Evolutionary conservation across 768 basidiomycete species (phyloP).

Genomic region (Pulveroboletus ravenelii): DNA sequence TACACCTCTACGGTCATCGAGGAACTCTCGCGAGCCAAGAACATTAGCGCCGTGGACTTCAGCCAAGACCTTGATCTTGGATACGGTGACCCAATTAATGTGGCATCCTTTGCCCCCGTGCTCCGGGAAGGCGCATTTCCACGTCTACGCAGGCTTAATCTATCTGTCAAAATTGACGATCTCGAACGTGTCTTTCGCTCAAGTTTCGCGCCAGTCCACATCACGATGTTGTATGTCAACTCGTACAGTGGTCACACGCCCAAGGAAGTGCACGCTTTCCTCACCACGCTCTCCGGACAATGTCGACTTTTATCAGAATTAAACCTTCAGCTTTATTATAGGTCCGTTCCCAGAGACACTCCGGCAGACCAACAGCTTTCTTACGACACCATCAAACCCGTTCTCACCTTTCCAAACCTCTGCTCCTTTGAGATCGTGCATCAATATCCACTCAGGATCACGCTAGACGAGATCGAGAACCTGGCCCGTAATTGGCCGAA

Average conservation of each 20-base stretch:
- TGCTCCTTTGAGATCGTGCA: constrained; percentile 31
- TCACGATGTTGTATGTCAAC: constrained; percentile 51
- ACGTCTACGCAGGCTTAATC: constrained; percentile 46
- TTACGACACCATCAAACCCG: constrained; percentile 34
- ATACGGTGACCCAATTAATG: constrained; percentile 41
- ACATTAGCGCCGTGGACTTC: constrained; percentile 49
- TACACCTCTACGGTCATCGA: constrained; percentile 46
- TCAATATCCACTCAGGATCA: constrained; percentile 31
- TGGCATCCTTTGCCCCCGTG: constrained; percentile 39
- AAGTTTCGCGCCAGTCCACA: constrained; percentile 42
- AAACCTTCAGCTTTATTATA: constrained; percentile 32
- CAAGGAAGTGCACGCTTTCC: constrained; percentile 36
- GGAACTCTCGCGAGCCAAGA: constrained; percentile 38
- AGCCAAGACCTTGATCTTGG: constrained; percentile 48
- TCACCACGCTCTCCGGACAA: constrained; percentile 41
- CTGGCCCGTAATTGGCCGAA: constrained; percentile 44
- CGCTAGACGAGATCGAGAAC: constrained; percentile 40
- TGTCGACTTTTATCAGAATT: constrained; percentile 47
- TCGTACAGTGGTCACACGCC: constrained; percentile 43
- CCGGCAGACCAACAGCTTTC: constrained; percentile 28
- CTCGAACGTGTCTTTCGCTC: constrained; percentile 41
- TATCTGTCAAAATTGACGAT: constrained; percentile 43
- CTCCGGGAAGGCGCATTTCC: constrained; percentile 50
- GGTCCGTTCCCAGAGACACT: constrained; percentile 9
- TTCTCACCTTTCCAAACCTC: constrained; percentile 31